Evolutionary conservation across 2,329 filamentous ascomycete genomes (phyloP), one percentile per base, ranked within the genome.

Genomic region (Ophiosphaerella herpotricha): DNA sequence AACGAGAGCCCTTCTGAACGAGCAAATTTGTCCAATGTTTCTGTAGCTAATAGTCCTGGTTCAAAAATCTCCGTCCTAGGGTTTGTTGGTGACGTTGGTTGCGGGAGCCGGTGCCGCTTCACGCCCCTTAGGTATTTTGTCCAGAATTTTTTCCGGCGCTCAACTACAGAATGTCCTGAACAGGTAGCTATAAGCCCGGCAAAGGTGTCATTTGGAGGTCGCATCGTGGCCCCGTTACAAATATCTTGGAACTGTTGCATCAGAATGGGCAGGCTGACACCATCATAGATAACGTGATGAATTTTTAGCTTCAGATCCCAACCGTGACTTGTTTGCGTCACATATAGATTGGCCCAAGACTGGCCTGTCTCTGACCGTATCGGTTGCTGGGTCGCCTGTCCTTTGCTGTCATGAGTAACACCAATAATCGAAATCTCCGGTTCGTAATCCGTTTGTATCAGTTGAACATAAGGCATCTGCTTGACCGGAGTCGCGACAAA

Each of bases 251-350:
- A 73, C 35, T 81, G 73, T 12, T 79, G 66, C 18, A 91, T 75
- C 5, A 96, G 74, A 0, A 80, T 67, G 1, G 86, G 83, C 4
- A 97, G 76, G 61, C 89, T 94, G 52, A 95, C 80, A 5, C 87
- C 91, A 68, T 97, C 93, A 66, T 97, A 97, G 0, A 97, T 78
- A 0, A 89, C 89, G 68, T 97, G 92, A 55, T 96, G 91, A 4
- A 97, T 86, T 23, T 78, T 76, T 2, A 81, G 74, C 39, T 74
- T 58, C 38, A 79, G 48, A 7, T 59, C 52, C 57, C 74, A 77
- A 13, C 70, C 69, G 21, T 46, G 48, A 2, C 54, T n/a, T 1
- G 54, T 64, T 39, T 66, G 58, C 18, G 62, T 66, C 6, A 68
- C 73, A 51, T 73, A 69, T 5, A 80, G 55, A 43, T 68, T 63